These are phyloP conservation scores for Apiospora hydei DNA, from an alignment of 2,329 filamentous ascomycete genomes.

Conservation along the genomic window DNA sequence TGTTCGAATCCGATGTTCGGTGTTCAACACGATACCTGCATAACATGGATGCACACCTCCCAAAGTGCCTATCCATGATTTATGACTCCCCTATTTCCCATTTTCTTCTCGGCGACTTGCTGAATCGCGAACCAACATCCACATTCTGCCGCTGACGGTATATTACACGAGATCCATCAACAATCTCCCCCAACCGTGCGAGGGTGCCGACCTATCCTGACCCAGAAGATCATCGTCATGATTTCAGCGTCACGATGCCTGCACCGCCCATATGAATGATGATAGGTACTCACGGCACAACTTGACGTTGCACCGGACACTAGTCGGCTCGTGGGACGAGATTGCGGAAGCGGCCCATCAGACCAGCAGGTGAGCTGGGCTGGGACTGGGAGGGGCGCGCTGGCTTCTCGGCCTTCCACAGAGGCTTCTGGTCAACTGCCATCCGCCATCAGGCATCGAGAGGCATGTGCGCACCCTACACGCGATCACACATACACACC, in stretches of 20 bases:
- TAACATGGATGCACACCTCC: neutral
- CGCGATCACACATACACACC: slow-evolving; percentile 12
- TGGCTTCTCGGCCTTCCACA: neutral
- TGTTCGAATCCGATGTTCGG: neutral
- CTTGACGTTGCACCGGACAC: slow-evolving; percentile 15
- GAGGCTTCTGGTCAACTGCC: slow-evolving; percentile 16
- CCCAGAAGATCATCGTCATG: slow-evolving; percentile 15
- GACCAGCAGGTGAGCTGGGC: slow-evolving; percentile 11
- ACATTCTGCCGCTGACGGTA: slow-evolving; percentile 10
- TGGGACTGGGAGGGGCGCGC: neutral
- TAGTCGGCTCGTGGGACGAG: slow-evolving; percentile 12
- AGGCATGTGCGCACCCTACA: slow-evolving; percentile 19
- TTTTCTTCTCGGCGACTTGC: neutral
- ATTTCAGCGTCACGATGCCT: slow-evolving; percentile 14
- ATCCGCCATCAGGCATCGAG: slow-evolving; percentile 7
- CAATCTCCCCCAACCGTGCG: slow-evolving; percentile 18
- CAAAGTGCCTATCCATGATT: neutral
- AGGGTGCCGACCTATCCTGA: slow-evolving; percentile 14
- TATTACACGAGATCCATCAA: slow-evolving; percentile 20
- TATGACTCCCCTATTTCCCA: neutral
- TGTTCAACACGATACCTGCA: neutral
- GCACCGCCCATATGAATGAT: slow-evolving; percentile 4
- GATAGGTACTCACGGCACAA: neutral
- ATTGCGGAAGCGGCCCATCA: slow-evolving; percentile 7
- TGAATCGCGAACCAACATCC: slow-evolving; percentile 14